Evolutionary conservation across 2,329 filamentous ascomycete species (phyloP), one percentile per base, ranked within the genome.

Genomic region (Neonectria hederae): DNA sequence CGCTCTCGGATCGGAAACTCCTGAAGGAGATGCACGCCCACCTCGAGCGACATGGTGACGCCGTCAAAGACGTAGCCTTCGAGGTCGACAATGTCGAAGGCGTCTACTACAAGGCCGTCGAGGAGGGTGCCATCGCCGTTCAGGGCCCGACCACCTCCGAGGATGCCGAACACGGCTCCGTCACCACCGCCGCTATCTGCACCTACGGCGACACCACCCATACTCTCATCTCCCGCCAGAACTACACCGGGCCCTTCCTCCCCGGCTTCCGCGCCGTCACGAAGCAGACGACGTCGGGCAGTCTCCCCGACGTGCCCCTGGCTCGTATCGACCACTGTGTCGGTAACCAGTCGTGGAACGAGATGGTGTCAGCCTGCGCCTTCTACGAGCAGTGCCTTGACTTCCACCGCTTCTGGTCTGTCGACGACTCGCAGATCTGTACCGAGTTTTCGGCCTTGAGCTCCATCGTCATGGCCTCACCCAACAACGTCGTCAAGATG

Each of bases 351-450:
- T 91, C 93, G 80, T 97, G 95, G 95, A 86, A 94, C 79, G 90
- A 94, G 79, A 97, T 98, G 88, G 83, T 83, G 64, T 83, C 83
- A 13, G 87, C 87, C 38, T 89, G 87, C 76, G 84, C 81, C 61
- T 89, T 92, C 79, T 98, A 97, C 83, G 94, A 97, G 82, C 88
- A 90, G 67, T 92, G 91, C 67, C 91, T 97, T 28, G 91, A 91
- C 59, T 97, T 97, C 87, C 94, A 97, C 83, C 92, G 94, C 70
- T 97, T 97, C 89, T 97, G 95, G 95, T 93, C 90, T 59, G 94
- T 97, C 63, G 95, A 97, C 79, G 95, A 97, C 84, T 91, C 89
- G 71, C 89, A 97, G 77, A 97, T 97, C 81, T 93, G 89, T 86
- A 97, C 92, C 70, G 94, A 97, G 76, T 97, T 93, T 86, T 94